Evolutionary conservation across 768 basidiomycete genomes (phyloP).

Genomic region (Rossbeevera mucosa): DNA sequence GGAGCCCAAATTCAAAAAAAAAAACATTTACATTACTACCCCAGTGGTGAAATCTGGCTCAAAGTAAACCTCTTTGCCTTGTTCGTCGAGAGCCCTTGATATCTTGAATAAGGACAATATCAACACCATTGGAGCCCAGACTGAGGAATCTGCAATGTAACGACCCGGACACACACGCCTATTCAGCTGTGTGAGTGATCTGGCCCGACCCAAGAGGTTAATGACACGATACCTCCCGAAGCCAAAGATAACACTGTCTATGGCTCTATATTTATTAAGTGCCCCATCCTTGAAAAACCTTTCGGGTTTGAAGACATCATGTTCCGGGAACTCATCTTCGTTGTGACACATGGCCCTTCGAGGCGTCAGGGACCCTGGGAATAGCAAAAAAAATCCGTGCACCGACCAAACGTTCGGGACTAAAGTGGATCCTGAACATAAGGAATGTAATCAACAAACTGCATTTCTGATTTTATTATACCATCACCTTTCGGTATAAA

Average conservation of each 20-base stretch:
- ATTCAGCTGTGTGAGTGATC: background rate
- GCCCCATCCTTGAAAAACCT: constrained; percentile 23
- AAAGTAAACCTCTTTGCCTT: constrained; percentile 25
- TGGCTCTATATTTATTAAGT: background rate
- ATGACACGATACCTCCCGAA: constrained; percentile 20
- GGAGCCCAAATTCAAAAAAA: too few species aligned
- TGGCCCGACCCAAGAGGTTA: background rate
- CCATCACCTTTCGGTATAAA: constrained; percentile 23
- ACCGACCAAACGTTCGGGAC: constrained; percentile 20
- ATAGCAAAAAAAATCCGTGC: background rate
- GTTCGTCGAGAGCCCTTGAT: constrained; percentile 17
- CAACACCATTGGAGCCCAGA: constrained; percentile 30
- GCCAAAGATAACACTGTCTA: constrained; percentile 11
- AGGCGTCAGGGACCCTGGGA: background rate
- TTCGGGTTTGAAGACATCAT: constrained; percentile 30
- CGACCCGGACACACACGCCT: constrained; percentile 32
- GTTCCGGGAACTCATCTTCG: constrained; percentile 13
- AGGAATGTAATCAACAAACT: background rate
- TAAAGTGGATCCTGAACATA: constrained; percentile 13
- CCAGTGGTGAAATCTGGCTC: constrained; percentile 13
- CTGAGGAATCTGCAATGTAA: constrained; percentile 22
- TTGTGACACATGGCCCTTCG: constrained; percentile 16
- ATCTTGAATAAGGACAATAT: constrained; percentile 27
- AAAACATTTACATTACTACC: constrained; percentile 7
- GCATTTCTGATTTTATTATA: background rate